Evolutionary conservation across 805 yeast genomes (phyloP).

Genomic region (Candida pseudoglaebosa): DNA sequence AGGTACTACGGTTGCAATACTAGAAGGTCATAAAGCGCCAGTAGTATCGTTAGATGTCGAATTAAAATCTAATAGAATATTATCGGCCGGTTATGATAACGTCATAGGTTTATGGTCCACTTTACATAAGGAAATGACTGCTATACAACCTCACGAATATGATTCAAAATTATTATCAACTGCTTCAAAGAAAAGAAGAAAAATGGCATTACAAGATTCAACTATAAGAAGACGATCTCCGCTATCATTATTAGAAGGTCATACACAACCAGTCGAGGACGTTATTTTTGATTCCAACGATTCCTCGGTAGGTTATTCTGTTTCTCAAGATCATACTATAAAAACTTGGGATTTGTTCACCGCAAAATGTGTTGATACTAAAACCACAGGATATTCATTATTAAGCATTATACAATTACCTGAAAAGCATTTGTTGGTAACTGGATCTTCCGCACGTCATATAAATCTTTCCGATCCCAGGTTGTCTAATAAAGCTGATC

Average conservation of each 20-base stretch:
- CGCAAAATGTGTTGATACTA: constrained; percentile 78
- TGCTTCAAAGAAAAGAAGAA: constrained; percentile 85
- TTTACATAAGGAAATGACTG: constrained; percentile 72
- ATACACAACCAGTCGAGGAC: constrained; percentile 82
- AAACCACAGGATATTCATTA: constrained; percentile 80
- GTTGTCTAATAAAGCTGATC: constrained; percentile 57
- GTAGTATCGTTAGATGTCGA: constrained; percentile 74
- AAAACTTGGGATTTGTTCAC: constrained; percentile 97
- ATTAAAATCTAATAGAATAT: constrained; percentile 50
- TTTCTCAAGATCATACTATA: constrained; percentile 91
- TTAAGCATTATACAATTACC: constrained; percentile 71
- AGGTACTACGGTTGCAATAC: constrained; percentile 76
- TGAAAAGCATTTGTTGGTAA: constrained; percentile 65
- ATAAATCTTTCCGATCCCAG: constrained; percentile 93
- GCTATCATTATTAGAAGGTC: constrained; percentile 73
- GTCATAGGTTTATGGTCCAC: constrained; percentile 88
- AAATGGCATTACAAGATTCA: constrained; percentile 72
- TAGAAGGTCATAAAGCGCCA: constrained; percentile 87
- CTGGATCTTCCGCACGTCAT: constrained; percentile 98
- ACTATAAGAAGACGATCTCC: constrained; percentile 80
- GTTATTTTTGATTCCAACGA: constrained; percentile 73
- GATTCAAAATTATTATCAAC: constrained; percentile 56
- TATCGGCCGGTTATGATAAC: constrained; percentile 83
- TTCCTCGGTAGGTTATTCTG: constrained; percentile 83
- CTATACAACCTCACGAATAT: constrained; percentile 45